These are phyloP conservation scores for Cyclotella choctawhatcheeana DNA, from an alignment of 108 stramenopile species.

Conservation along the genomic window DNA sequence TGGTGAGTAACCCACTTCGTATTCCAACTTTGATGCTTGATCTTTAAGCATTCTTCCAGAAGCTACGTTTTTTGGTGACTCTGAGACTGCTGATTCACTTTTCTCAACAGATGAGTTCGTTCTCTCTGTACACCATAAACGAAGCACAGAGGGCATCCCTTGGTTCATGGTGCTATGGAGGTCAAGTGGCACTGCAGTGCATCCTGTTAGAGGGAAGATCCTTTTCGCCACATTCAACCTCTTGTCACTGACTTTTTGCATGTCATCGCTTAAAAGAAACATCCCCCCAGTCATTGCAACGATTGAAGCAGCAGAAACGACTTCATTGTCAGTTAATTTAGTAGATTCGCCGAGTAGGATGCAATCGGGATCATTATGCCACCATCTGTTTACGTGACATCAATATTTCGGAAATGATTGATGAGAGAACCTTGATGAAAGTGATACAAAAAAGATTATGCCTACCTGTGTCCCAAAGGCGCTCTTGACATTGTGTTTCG, in stretches of 20 bases:
- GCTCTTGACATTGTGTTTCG: conserved; percentile 88
- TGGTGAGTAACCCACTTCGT: conserved; percentile 36
- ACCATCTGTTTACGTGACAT: conserved; percentile 60
- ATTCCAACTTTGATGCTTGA: conserved; percentile 45
- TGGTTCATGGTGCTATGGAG: conserved; percentile 75
- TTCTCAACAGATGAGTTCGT: neutral
- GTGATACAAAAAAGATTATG: conserved; percentile 62
- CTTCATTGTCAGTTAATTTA: conserved; percentile 81
- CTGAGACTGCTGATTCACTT: neutral
- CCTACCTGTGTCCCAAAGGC: conserved; percentile 86
- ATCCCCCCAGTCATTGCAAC: conserved; percentile 94
- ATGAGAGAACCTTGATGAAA: neutral
- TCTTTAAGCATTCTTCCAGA: conserved; percentile 24
- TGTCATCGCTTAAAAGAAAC: conserved; percentile 89
- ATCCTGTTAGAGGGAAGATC: conserved; percentile 86
- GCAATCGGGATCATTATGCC: conserved; percentile 97
- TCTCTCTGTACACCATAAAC: conserved; percentile 86
- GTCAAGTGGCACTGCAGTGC: conserved; percentile 79
- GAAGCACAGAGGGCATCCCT: conserved; percentile 78
- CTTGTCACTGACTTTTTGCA: conserved; percentile 69
- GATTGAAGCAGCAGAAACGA: conserved; percentile 85
- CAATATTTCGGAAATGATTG: neutral
- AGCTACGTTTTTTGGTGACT: conserved; percentile 1
- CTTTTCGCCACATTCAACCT: conserved; percentile 75
- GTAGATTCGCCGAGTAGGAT: conserved; percentile 88